phyloP scores from a whole-genome alignment of 139 green algal genomes.

The Chara braunii region DNA sequence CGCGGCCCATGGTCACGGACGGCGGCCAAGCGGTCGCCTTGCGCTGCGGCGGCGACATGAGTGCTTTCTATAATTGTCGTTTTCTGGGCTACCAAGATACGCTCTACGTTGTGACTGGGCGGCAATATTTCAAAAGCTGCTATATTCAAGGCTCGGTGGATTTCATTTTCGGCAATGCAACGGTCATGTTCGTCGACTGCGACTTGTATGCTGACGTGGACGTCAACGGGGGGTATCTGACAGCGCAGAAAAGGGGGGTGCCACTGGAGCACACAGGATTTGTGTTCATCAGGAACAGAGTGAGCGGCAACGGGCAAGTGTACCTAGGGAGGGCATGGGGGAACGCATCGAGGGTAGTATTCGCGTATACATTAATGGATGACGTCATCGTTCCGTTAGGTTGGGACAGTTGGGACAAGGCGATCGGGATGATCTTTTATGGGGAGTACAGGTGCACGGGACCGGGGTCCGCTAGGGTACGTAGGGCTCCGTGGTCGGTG shows the following conservation, averaged over 20 bases:
- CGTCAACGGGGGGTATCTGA: neutral
- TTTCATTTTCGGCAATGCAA: constrained; percentile 15
- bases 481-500: no score
- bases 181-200: neutral
- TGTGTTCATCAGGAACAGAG: neutral
- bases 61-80: neutral
- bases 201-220: neutral
- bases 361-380: neutral
- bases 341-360: neutral
- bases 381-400: no score
- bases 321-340: neutral
- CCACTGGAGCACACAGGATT: neutral
- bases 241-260: neutral
- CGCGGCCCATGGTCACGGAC: neutral
- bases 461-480: no score
- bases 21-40: neutral
- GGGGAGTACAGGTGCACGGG: no score
- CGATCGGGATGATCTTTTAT: neutral
- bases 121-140: constrained; percentile 3
- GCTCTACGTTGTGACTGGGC: neutral
- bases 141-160: constrained; percentile 12
- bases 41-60: neutral
- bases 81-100: constrained; percentile 1
- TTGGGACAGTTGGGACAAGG: neutral
- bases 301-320: neutral